Evolutionary conservation across 164 flowering plant genomes (phyloP).

Genomic region (Dillenia suffruticosa): DNA sequence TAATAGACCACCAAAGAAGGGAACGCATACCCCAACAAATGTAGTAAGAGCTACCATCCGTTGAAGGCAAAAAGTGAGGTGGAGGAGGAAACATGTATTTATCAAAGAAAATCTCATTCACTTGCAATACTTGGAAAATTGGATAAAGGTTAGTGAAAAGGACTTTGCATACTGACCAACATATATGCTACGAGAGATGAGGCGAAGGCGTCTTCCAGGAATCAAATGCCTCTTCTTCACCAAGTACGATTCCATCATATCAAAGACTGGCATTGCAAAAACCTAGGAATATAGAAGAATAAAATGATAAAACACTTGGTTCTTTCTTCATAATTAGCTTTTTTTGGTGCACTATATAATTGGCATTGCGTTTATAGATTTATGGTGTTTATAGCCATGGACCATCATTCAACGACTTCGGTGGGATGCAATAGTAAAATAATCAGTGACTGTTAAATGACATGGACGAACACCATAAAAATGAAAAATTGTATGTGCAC

Average conservation of each 20-base stretch:
- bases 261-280: slow-evolving; percentile 35
- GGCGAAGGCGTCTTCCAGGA: slow-evolving; percentile 21
- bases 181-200: slow-evolving; percentile 20
- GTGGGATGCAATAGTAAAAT: too few relatives aligned
- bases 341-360: too few relatives aligned
- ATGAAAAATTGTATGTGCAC: not conserved
- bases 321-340: too few relatives aligned
- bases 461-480: not conserved
- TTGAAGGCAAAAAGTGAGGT: not conserved
- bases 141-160: too few relatives aligned
- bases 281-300: slow-evolving; percentile 11
- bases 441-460: not conserved
- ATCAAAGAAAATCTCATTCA: not conserved
- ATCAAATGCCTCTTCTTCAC: slow-evolving; percentile 14
- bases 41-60: slow-evolving; percentile 12
- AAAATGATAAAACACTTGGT: too few relatives aligned
- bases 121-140: not conserved
- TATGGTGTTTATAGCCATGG: too few relatives aligned
- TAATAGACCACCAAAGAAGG: slow-evolving; percentile 39
- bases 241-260: slow-evolving; percentile 21
- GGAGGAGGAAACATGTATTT: not conserved
- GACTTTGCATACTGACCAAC: slow-evolving; percentile 23
- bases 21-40: slow-evolving; percentile 22
- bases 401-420: too few relatives aligned
- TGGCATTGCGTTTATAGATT: too few relatives aligned